Base-by-base conservation (phyloP, 192 early-diverging fungal genomes). In the Backusella parvicylindrica region DNA sequence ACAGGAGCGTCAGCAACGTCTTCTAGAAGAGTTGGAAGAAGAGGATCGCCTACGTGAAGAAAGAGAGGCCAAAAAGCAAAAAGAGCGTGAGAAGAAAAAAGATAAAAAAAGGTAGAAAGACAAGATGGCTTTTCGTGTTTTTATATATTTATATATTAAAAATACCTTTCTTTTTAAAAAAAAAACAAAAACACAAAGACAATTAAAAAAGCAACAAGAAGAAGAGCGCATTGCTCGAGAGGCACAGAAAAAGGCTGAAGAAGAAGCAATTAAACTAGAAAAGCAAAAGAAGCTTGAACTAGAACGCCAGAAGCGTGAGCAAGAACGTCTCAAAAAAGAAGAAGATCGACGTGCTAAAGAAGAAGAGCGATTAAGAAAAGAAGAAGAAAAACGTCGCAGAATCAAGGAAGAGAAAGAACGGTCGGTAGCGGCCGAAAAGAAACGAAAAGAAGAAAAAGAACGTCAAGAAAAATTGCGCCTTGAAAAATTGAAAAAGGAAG, bases 1-100 rank as follows among this genome's bases (percentile, higher is more conserved):
- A 5, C 90, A 89, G 36, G 96, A 97, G 70, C 89, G 94, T 70
- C 95, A 95, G 82, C 85, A 90, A 76, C 89, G 93, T 15, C 86
- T 98, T 70, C 88, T 98, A 26, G 87, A 91, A 67, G 97, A 98
- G 76, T 81, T 96, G 13, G 95, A 96, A 71, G 94, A 92, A 49
- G 96, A 97, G 80, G 89, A 96, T 66, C 89, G 89, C 32, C 76
- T 80, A 30, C 84, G 88, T 68, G 80, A 87, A 33, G 86, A 87
- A 68, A 82, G 84, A 23, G 86, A 88, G 67, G 77, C 77, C 15
- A 84, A 85, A 40, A 89, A 84, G 23, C 77, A 83, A 43, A 86
- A 86, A 15, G 92, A 93, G 67, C 90, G 91, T 63, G 91, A 91
- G 80, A 88, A 84, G 70, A 92, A 92, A 82, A 88, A 90, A 30